Conservation (phyloP, 2,329 filamentous ascomycete species). For the Phialophora chinensis region DNA sequence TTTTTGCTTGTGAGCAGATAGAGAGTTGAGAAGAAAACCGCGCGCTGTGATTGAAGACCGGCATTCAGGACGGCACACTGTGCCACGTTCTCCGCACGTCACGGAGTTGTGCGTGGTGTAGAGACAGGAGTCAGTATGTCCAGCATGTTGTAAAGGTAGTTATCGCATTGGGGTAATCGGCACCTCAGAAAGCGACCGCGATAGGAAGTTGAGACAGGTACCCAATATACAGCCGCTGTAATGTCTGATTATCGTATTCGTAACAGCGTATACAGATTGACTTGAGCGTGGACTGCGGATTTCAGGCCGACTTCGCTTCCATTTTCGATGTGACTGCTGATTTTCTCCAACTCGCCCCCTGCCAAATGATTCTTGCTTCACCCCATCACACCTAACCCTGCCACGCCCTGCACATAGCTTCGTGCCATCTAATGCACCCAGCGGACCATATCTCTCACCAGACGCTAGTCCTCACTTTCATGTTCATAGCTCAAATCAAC, state of each 20-base stretch:
- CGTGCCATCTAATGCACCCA: neutral
- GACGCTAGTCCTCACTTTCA: neutral
- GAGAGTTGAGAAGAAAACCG: neutral
- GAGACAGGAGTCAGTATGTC: neutral
- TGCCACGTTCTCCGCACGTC: slow-evolving; percentile 3
- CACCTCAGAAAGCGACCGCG: neutral
- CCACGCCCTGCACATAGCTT: no score
- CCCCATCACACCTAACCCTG: neutral
- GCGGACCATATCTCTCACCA: neutral
- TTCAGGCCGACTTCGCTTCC: neutral
- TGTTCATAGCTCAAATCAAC: neutral
- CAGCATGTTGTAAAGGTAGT: neutral
- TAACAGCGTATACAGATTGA: neutral
- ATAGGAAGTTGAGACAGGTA: neutral
- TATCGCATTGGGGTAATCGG: neutral
- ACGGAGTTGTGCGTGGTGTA: slow-evolving; percentile 8
- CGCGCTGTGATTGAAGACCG: neutral
- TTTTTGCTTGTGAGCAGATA: neutral
- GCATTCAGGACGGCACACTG: no score
- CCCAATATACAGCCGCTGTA: neutral
- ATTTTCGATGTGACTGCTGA: neutral
- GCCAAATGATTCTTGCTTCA: neutral
- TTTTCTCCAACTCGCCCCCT: slow-evolving; percentile 6
- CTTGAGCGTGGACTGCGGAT: neutral
- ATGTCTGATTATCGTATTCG: neutral